Conservation (phyloP, 225 moss, liverwort and hornwort genomes). For the Bryum argenteum region DNA sequence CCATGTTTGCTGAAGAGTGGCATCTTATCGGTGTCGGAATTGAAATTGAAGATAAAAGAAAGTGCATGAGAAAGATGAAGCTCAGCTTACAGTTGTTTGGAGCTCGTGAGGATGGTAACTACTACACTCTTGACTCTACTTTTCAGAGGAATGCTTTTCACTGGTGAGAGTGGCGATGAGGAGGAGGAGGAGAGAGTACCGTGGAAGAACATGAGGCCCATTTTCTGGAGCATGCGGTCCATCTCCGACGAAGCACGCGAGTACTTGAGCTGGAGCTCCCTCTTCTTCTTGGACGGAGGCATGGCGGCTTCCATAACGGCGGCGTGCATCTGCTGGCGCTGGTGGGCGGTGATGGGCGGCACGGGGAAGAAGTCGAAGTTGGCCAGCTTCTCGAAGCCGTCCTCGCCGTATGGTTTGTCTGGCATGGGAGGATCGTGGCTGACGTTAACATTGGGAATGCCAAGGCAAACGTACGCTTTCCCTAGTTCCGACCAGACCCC, state of each 20-base stretch:
- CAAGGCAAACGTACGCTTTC: slow-evolving; percentile 71
- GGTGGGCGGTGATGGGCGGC: slow-evolving; percentile 35
- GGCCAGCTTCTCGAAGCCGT: slow-evolving; percentile 38
- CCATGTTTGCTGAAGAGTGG: too few relatives aligned
- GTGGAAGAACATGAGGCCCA: slow-evolving; percentile 84
- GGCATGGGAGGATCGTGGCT: slow-evolving; percentile 67
- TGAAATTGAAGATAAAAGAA: too few relatives aligned
- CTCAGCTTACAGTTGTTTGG: too few relatives aligned
- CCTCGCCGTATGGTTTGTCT: slow-evolving; percentile 37
- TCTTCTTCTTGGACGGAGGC: slow-evolving; percentile 46
- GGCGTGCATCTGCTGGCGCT: slow-evolving; percentile 36
- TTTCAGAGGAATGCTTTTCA: too few relatives aligned
- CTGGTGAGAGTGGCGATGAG: too few relatives aligned
- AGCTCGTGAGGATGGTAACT: too few relatives aligned
- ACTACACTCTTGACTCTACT: too few relatives aligned
- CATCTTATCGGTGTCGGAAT: too few relatives aligned
- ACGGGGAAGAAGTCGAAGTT: slow-evolving; percentile 62
- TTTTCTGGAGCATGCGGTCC: slow-evolving; percentile 77
- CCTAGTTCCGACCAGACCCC: slow-evolving; percentile 90
- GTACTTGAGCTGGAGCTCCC: slow-evolving; percentile 53
- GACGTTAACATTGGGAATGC: slow-evolving; percentile 59
- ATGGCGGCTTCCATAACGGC: slow-evolving; percentile 31
- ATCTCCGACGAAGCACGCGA: slow-evolving; percentile 51
- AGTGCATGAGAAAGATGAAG: too few relatives aligned
- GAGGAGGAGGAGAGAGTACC: slow-evolving; percentile 22